Base-by-base conservation (phyloP, 2,329 filamentous ascomycete genomes). In the Coniochaeta sp. region DNA sequence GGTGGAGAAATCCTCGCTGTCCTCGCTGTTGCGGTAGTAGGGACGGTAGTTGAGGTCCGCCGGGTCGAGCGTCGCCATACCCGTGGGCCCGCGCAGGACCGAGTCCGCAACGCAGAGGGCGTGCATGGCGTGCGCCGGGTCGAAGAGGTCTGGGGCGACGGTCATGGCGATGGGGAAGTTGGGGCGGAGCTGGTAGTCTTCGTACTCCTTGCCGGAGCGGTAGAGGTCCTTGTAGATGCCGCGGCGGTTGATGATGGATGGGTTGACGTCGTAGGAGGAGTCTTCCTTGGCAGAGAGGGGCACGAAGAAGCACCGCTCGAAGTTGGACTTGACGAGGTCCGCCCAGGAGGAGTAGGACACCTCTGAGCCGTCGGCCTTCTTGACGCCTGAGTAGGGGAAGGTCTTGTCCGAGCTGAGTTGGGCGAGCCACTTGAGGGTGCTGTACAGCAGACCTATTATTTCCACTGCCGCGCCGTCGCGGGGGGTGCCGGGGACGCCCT, bases 151-250 rank as follows among this genome's bases (percentile, higher is more conserved):
- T 0, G 94, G 89, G 0, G 95, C 91, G 1, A 95, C 92, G 2
- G 87, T 83, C 94, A 99, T 97, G 59, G 92, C 90, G 58, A 99
- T 92, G 28, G 91, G 81, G 71, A 95, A 97, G 72, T 99, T 99
- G 55, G 89, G 78, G 22, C 94, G 89, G 38, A 99, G 81, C 67
- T 99, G 94, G 70, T 99, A 99, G 71, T 99, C 94, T 65, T 97
- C 91, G 64, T 95, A 96, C 66, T 94, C 89, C 69, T 96, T 97
- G 56, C 90, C 90, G 46, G 91, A 95, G 58, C 81, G 84, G 78
- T 96, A 96, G 16, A 97, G 73, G 66, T 99, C 94, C 72, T 99
- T 99, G 82, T 99, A 99, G 64, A 99, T 95, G 55, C 94, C 95
- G 20, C 91, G 84, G 48, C 94, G 88, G 70, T 96, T 95, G 72